phyloP scores from a whole-genome alignment of 208 protist genomes.

The Leptomonas pyrrhocoris region DNA sequence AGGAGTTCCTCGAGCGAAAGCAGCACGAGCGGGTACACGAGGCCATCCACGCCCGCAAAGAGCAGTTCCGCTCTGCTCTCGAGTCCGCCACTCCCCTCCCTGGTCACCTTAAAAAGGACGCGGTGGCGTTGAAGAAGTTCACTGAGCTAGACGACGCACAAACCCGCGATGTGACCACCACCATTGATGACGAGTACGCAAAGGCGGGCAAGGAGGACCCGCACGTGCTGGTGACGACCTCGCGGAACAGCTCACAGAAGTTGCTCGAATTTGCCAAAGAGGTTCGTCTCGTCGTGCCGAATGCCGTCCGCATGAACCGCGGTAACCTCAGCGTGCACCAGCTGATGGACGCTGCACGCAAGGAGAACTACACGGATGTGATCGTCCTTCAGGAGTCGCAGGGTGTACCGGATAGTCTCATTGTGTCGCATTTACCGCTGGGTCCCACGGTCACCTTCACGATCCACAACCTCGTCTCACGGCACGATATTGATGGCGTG shows the following conservation, averaged over 20 bases:
- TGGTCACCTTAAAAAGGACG: constrained; percentile 84
- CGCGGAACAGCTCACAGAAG: constrained; percentile 94
- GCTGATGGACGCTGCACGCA: constrained; percentile 95
- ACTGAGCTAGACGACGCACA: constrained; percentile 89
- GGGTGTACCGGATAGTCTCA: constrained; percentile 97
- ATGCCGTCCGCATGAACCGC: constrained; percentile 98
- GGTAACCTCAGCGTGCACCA: constrained; percentile 94
- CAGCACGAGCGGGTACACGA: constrained; percentile 87
- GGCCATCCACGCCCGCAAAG: constrained; percentile 75
- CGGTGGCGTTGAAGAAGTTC: constrained; percentile 86
- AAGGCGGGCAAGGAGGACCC: constrained; percentile 96
- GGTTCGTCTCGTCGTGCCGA: constrained; percentile 98
- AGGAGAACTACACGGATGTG: constrained; percentile 97
- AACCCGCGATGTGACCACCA: constrained; percentile 59
- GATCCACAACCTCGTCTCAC: constrained; percentile 96
- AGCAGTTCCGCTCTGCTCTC: constrained; percentile 85
- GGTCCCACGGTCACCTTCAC: constrained; percentile 99
- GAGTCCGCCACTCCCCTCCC: constrained; percentile 80
- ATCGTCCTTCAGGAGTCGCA: constrained; percentile 98
- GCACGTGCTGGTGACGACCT: constrained; percentile 99
- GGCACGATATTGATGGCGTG: constrained; percentile 96
- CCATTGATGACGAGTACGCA: constrained; percentile 98
- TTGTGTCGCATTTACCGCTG: constrained; percentile 98
- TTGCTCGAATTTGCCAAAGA: constrained; percentile 99
- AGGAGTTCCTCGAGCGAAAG: constrained; percentile 87